phyloP scores from a whole-genome alignment of 768 basidiomycete genomes.

The Cantharellus anzutake region DNA sequence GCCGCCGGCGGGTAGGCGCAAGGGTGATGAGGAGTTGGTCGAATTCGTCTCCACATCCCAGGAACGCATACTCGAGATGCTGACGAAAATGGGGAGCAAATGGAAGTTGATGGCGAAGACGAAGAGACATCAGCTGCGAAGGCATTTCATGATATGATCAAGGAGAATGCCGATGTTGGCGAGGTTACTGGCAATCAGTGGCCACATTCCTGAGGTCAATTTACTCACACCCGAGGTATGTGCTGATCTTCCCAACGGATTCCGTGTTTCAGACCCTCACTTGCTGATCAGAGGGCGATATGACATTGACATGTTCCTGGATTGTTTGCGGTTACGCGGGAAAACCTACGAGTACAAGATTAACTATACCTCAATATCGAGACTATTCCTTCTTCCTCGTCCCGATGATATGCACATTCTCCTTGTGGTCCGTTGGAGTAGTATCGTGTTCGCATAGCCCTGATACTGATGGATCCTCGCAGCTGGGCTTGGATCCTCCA shows the following conservation, averaged over 20 bases:
- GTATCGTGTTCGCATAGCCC: background rate
- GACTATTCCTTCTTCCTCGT: conserved; percentile 84
- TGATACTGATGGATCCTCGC: background rate
- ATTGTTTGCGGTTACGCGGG: conserved; percentile 86
- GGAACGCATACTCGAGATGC: too few relatives aligned
- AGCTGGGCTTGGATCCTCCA: conserved; percentile 83
- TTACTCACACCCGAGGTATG: conserved; percentile 60
- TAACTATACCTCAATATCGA: conserved; percentile 68
- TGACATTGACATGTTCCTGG: conserved; percentile 95
- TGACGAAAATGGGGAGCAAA: conserved; percentile 1
- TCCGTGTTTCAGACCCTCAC: background rate
- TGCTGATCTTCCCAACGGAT: background rate
- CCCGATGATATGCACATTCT: conserved; percentile 83
- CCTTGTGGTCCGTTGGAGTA: conserved; percentile 52
- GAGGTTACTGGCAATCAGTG: conserved; percentile 83
- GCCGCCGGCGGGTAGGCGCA: too few relatives aligned
- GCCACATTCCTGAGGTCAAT: conserved; percentile 86
- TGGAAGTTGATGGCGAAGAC: conserved; percentile 29
- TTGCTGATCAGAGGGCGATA: conserved; percentile 53
- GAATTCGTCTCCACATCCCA: too few relatives aligned
- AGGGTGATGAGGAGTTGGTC: too few relatives aligned
- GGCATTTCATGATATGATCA: conserved; percentile 89
- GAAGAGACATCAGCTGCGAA: conserved; percentile 85
- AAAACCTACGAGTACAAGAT: conserved; percentile 99
- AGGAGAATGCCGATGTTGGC: conserved; percentile 89